phyloP scores from a whole-genome alignment of 2,329 filamentous ascomycete species.

The Teratosphaeria epicoccoides region DNA sequence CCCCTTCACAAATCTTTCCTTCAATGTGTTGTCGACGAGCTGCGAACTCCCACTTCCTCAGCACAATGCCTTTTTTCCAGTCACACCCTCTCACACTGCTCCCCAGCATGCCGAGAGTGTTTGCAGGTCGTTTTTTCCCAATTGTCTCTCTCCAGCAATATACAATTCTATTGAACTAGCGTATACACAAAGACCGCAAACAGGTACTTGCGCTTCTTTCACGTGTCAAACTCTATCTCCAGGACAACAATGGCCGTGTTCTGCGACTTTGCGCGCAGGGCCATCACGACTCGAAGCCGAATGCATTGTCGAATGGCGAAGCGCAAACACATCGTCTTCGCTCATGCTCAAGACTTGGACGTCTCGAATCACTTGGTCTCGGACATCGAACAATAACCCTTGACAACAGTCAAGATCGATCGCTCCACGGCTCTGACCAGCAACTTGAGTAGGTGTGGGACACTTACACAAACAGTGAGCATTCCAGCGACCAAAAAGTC shows the following conservation, averaged over 20 bases:
- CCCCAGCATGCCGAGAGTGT: not conserved
- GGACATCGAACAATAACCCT: not conserved
- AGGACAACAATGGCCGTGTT: not conserved
- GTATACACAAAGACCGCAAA: not conserved
- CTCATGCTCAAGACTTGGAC: not conserved
- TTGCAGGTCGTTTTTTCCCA: not conserved
- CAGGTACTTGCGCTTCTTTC: not conserved
- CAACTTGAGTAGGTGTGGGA: not conserved
- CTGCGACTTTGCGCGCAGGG: not conserved
- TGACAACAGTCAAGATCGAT: not conserved
- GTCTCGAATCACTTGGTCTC: no score
- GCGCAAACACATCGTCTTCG: not conserved
- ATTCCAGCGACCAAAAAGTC: not conserved
- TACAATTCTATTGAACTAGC: not conserved
- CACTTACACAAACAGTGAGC: not conserved
- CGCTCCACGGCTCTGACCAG: not conserved
- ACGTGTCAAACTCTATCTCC: not conserved
- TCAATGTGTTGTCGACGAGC: not conserved
- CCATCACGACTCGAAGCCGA: not conserved
- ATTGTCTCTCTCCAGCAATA: not conserved
- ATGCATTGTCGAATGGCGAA: not conserved
- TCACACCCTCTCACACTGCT: not conserved
- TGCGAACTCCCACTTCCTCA: not conserved
- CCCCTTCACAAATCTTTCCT: not conserved
- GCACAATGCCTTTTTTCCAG: not conserved